These are phyloP conservation scores for Flueggea neowawraea DNA, from an alignment of 441 rosid species.

Conservation along the genomic window DNA sequence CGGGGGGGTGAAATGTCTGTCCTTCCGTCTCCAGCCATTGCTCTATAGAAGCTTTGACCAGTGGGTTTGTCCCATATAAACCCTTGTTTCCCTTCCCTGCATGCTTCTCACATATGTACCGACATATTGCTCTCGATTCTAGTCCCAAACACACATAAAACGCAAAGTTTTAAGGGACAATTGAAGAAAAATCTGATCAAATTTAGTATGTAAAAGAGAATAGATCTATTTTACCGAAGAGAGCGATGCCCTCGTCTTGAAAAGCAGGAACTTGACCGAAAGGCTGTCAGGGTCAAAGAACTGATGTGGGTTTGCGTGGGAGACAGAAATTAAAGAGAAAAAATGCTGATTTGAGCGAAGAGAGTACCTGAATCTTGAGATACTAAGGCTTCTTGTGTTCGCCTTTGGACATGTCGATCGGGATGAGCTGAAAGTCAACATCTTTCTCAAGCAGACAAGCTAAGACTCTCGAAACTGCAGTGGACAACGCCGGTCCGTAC, in stretches of 20 bases:
- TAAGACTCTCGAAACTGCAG: conserved; percentile 56
- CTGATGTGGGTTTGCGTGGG: background rate
- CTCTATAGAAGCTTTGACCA: conserved; percentile 62
- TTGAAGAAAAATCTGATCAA: too few relatives aligned
- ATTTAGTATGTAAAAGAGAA: too few relatives aligned
- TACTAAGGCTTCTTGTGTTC: conserved; percentile 62
- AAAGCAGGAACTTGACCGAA: conserved; percentile 81
- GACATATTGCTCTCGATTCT: conserved; percentile 67
- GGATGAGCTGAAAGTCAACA: conserved; percentile 54
- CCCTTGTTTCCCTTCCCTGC: conserved; percentile 46
- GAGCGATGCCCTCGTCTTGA: conserved; percentile 50
- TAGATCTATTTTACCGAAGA: conserved; percentile 47
- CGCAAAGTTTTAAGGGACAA: too few relatives aligned
- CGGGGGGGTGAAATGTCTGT: conserved; percentile 56
- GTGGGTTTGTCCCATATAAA: conserved; percentile 48
- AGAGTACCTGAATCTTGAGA: conserved; percentile 54
- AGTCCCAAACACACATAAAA: background rate
- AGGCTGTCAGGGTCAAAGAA: conserved; percentile 32
- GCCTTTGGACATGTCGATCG: conserved; percentile 54
- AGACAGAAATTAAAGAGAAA: background rate
- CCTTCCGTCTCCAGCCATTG: conserved; percentile 76
- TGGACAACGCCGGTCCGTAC: conserved; percentile 58
- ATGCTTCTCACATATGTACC: conserved; percentile 56
- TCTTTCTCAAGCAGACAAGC: conserved; percentile 65
- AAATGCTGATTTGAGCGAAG: background rate